Conservation (phyloP, 306 rosid species). For the Geum urbanum region DNA sequence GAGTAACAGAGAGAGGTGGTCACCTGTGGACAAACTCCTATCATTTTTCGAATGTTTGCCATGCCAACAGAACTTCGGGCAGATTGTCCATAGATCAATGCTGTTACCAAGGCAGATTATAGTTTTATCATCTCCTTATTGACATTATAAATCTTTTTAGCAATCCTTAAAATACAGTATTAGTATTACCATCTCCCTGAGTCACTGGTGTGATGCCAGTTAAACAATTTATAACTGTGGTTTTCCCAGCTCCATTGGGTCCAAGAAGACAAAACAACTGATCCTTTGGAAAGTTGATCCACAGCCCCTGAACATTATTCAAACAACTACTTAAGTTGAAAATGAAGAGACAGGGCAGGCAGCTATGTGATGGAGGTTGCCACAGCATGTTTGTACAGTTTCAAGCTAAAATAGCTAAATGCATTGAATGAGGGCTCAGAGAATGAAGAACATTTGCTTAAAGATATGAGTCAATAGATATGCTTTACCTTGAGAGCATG, state of each 20-base stretch:
- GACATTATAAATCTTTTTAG: not conserved
- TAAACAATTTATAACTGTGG: constrained; percentile 81
- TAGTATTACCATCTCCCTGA: constrained; percentile 68
- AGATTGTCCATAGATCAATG: constrained; percentile 70
- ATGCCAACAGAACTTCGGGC: constrained; percentile 63
- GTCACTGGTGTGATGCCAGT: constrained; percentile 84
- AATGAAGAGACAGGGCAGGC: not conserved
- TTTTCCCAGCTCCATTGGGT: constrained; percentile 95
- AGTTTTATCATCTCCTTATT: constrained; percentile 7
- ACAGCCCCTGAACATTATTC: constrained; percentile 63
- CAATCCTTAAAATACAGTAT: not conserved
- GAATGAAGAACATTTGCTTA: not conserved
- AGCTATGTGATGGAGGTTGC: not conserved
- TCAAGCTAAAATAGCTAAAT: not conserved
- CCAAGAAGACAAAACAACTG: constrained; percentile 91
- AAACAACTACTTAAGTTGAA: not conserved
- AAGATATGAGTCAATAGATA: not conserved
- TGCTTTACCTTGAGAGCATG: constrained; percentile 72
- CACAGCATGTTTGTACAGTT: too few species aligned
- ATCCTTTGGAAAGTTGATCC: constrained; percentile 78
- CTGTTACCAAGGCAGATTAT: constrained; percentile 37
- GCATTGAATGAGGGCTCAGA: not conserved
- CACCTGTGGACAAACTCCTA: constrained; percentile 98
- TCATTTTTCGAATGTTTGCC: constrained; percentile 64
- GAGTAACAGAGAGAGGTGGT: constrained; percentile 12